These are phyloP conservation scores for Alternaria arbusti DNA, from an alignment of 2,329 filamentous ascomycete genomes.

Conservation along the genomic window DNA sequence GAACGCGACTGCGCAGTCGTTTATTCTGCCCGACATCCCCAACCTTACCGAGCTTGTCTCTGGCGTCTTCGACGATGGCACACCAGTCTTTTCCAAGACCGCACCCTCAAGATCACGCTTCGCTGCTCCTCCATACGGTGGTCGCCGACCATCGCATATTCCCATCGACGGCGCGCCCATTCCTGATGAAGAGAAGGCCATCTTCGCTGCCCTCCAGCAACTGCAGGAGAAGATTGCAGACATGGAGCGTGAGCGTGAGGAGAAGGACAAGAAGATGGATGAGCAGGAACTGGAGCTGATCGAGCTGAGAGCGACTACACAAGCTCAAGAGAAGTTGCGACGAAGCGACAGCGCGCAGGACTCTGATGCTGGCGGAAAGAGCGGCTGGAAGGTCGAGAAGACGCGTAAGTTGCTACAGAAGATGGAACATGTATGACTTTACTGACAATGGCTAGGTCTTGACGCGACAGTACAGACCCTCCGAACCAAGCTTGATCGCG, in stretches of 20 bases:
- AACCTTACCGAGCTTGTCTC: slow-evolving; percentile 68
- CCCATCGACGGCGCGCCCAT: slow-evolving; percentile 62
- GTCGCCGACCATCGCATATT: slow-evolving; percentile 48
- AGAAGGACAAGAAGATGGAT: slow-evolving; percentile 57
- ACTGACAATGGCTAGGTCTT: slow-evolving; percentile 54
- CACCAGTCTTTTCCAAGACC: slow-evolving; percentile 61
- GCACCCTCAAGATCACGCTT: slow-evolving; percentile 62
- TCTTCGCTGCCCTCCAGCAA: slow-evolving; percentile 66
- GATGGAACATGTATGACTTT: background rate
- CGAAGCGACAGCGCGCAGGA: slow-evolving; percentile 59
- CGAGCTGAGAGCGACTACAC: slow-evolving; percentile 56
- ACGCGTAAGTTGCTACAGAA: slow-evolving; percentile 56
- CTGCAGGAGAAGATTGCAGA: slow-evolving; percentile 64
- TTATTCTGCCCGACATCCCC: slow-evolving; percentile 65
- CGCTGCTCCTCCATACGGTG: slow-evolving; percentile 51
- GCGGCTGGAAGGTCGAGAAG: slow-evolving; percentile 57
- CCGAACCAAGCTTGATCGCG: slow-evolving; percentile 66
- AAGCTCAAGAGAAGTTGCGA: slow-evolving; percentile 49
- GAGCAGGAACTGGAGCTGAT: slow-evolving; percentile 61
- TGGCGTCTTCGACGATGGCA: slow-evolving; percentile 63
- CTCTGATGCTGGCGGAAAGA: slow-evolving; percentile 50
- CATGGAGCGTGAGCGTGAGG: slow-evolving; percentile 62
- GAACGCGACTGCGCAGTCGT: slow-evolving; percentile 64
- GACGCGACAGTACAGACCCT: slow-evolving; percentile 66
- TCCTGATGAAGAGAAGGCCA: slow-evolving; percentile 67